Evolutionary conservation across 148 eudicot species (phyloP).

Genomic region (Rhododendron kiyosumense): DNA sequence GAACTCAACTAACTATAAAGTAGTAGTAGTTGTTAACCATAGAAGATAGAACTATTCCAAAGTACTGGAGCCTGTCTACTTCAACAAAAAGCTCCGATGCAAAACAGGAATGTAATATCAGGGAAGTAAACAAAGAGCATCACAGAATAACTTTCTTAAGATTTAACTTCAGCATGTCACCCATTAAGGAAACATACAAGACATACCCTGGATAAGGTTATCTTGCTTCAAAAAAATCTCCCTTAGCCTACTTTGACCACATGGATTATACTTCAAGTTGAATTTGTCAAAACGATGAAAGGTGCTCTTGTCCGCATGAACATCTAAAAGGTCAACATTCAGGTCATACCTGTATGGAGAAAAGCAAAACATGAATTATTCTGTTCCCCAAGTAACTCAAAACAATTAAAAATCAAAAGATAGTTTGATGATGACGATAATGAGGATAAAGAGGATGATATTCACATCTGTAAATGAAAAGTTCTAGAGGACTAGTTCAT

Average conservation of each 20-base stretch:
- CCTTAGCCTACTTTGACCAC: conserved; percentile 99
- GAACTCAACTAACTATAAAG: background rate
- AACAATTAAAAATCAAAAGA: background rate
- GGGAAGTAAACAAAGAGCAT: background rate
- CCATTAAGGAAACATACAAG: conserved; percentile 4
- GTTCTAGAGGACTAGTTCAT: conserved; percentile 7
- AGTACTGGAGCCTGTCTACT: background rate
- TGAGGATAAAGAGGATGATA: background rate
- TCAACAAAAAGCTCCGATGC: background rate
- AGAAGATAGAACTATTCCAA: conserved; percentile 3
- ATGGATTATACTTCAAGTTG: conserved; percentile 97
- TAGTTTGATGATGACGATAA: background rate
- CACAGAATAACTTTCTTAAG: background rate
- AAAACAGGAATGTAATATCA: background rate
- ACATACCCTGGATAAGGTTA: conserved; percentile 94
- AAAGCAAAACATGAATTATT: background rate
- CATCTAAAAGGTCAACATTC: conserved; percentile 96
- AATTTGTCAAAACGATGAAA: conserved; percentile 99
- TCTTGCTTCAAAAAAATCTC: conserved; percentile 98
- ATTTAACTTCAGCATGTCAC: conserved; percentile 2
- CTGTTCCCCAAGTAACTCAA: background rate
- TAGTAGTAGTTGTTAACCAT: background rate
- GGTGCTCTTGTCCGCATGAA: conserved; percentile 99
- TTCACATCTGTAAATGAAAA: background rate
- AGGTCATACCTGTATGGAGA: conserved; percentile 67